Base-by-base conservation (phyloP, 2,329 filamentous ascomycete species). In the Malbranchea cinnamomea region DNA sequence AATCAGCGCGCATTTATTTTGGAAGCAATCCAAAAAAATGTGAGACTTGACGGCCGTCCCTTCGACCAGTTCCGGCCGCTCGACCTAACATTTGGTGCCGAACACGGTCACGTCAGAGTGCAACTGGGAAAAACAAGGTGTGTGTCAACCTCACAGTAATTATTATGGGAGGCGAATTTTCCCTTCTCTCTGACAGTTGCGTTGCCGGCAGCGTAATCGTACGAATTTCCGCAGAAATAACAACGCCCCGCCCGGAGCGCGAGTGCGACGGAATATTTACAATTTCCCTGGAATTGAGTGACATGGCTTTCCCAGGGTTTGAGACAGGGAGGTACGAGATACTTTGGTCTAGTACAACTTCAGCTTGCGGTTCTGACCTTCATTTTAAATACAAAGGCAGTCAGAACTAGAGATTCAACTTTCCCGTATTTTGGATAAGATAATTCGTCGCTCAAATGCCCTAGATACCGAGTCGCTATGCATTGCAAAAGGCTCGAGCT, bases 381-480 rank as follows among this genome's bases (percentile, higher is more conserved):
- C 21, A 26, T 9, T 26, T 28, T 25, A n/a, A n/a, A 22, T 22
- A 22, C 30, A 25, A 37, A 71, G 83, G 31, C 78, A 79, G 27
- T 85, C 78, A 38, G 80, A 91, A 45, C 70, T 78, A 33, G 89
- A 95, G 58, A 67, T 85, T 2, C 69, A 93, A 23, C 72, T 95
- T 16, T 84, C 85, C 6, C 76, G 87, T 19, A 70, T 89, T 23
- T 74, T 98, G 12, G 89, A 98, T 54, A 93, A 93, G 59, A 87
- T 89, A 6, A 74, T 95, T 37, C 84, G 89, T 23, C 77, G 89
- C 36, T 93, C 85, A 1, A 79, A 79, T 43, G 87, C 89, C 5
- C 71, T 98, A 23, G 87, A 95, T 53, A 93, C 85, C 19, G 89
- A 98, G 57, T 93, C 85, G 3, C 68, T 98, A 25, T 98, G 89